These are phyloP conservation scores for Haplosporangium sp. DNA, from an alignment of 371 early-diverging fungal genomes.

Conservation along the genomic window DNA sequence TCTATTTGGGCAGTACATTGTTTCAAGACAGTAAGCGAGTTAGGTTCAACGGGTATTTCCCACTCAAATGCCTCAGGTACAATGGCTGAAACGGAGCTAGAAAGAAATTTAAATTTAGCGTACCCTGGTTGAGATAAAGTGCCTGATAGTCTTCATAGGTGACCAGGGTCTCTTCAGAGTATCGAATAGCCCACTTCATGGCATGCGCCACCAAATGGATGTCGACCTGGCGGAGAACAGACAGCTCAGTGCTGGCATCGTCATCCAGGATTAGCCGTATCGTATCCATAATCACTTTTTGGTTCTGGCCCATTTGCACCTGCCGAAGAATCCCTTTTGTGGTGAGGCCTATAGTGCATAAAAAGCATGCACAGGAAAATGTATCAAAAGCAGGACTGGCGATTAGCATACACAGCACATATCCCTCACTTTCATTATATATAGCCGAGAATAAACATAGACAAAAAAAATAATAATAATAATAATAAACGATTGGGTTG, in stretches of 20 bases:
- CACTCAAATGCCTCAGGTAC: neutral
- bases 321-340: constrained; percentile 50
- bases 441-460: neutral
- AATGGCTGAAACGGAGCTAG: neutral
- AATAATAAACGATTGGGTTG: neutral
- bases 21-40: no score
- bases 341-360: constrained; percentile 28
- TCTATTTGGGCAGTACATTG: constrained; percentile 21
- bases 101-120: neutral
- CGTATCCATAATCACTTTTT: constrained; percentile 24
- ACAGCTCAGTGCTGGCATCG: constrained; percentile 45
- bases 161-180: constrained; percentile 48
- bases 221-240: constrained; percentile 32
- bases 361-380: neutral
- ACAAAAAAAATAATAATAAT: neutral
- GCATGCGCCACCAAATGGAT: constrained; percentile 51
- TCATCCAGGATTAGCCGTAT: constrained; percentile 40
- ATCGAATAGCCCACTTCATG: constrained; percentile 54
- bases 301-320: constrained; percentile 40
- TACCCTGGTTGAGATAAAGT: constrained; percentile 51
- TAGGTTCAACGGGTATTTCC: neutral
- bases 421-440: neutral
- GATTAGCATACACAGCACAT: neutral
- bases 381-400: neutral
- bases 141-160: constrained; percentile 48